Conservation (phyloP, 2,329 filamentous ascomycete genomes). For the Diaporthe aspalathi region DNA sequence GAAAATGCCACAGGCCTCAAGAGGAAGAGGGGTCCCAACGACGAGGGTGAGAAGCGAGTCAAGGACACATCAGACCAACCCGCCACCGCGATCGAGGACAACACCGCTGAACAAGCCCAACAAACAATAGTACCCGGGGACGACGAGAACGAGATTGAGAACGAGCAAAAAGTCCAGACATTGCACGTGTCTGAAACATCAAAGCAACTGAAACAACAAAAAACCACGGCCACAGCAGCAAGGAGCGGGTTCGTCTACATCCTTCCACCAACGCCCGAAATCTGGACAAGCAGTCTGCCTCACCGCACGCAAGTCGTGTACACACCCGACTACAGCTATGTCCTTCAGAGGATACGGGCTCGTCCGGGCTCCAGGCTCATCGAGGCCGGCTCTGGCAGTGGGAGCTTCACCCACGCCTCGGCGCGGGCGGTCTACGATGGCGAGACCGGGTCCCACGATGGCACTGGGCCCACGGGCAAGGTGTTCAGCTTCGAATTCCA, state of each 20-base stretch:
- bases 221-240: constrained; percentile 52
- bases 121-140: constrained; percentile 22
- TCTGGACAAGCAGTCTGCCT: constrained; percentile 83
- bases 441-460: constrained; percentile 59
- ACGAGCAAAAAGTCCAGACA: constrained; percentile 54
- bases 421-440: constrained; percentile 80
- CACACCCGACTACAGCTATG: constrained; percentile 87
- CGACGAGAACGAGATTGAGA: constrained; percentile 41
- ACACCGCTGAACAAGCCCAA: constrained; percentile 40
- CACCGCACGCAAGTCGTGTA: constrained; percentile 90
- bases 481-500: constrained; percentile 90
- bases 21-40: constrained; percentile 47
- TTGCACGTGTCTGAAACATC: neutral
- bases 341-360: constrained; percentile 80
- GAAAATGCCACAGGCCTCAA: constrained; percentile 46
- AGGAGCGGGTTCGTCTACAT: constrained; percentile 81
- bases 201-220: constrained; percentile 28
- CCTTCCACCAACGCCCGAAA: constrained; percentile 81
- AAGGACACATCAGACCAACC: constrained; percentile 37
- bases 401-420: constrained; percentile 85
- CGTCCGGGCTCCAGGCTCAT: constrained; percentile 79
- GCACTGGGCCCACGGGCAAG: constrained; percentile 65
- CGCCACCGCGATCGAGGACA: constrained; percentile 34
- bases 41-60: constrained; percentile 47
- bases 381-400: constrained; percentile 84